phyloP scores from a whole-genome alignment of 2,329 filamentous ascomycete genomes.

The Eutypa lata region DNA sequence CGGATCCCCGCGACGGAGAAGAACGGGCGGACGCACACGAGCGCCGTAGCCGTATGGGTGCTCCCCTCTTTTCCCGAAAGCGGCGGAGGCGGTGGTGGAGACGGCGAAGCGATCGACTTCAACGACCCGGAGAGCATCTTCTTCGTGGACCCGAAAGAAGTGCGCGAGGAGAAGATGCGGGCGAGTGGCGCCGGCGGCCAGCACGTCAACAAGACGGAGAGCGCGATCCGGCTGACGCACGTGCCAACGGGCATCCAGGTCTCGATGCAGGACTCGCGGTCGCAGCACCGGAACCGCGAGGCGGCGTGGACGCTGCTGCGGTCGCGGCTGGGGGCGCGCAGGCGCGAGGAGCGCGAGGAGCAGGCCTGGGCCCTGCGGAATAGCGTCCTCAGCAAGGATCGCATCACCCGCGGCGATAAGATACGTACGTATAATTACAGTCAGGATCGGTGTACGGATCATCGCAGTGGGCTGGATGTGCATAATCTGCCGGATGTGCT shows the following conservation, averaged over 20 bases:
- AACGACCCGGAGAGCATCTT: slow-evolving; percentile 89
- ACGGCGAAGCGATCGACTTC: slow-evolving; percentile 51
- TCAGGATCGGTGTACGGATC: slow-evolving; percentile 80
- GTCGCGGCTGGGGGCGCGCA: slow-evolving; percentile 74
- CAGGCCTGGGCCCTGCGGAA: slow-evolving; percentile 71
- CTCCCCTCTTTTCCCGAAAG: slow-evolving; percentile 73
- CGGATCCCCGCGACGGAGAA: slow-evolving; percentile 87
- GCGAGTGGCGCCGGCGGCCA: slow-evolving; percentile 90
- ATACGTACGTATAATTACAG: slow-evolving; percentile 85
- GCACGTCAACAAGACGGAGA: slow-evolving; percentile 98
- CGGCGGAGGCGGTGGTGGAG: slow-evolving; percentile 46
- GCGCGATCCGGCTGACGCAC: slow-evolving; percentile 89
- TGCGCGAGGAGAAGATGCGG: slow-evolving; percentile 84
- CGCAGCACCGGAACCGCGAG: slow-evolving; percentile 84
- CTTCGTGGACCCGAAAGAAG: slow-evolving; percentile 81
- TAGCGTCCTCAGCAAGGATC: slow-evolving; percentile 74
- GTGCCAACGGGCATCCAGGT: slow-evolving; percentile 82
- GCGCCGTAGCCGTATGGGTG: slow-evolving; percentile 87
- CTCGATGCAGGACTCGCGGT: slow-evolving; percentile 88
- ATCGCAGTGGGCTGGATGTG: slow-evolving; percentile 75
- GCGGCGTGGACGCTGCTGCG: slow-evolving; percentile 84
- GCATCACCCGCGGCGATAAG: slow-evolving; percentile 89
- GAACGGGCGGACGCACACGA: slow-evolving; percentile 90
- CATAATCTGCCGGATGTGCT: slow-evolving; percentile 81
- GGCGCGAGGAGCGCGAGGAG: slow-evolving; percentile 80